These are phyloP conservation scores for Suillus paluster DNA, from an alignment of 768 basidiomycete genomes.

Conservation along the genomic window DNA sequence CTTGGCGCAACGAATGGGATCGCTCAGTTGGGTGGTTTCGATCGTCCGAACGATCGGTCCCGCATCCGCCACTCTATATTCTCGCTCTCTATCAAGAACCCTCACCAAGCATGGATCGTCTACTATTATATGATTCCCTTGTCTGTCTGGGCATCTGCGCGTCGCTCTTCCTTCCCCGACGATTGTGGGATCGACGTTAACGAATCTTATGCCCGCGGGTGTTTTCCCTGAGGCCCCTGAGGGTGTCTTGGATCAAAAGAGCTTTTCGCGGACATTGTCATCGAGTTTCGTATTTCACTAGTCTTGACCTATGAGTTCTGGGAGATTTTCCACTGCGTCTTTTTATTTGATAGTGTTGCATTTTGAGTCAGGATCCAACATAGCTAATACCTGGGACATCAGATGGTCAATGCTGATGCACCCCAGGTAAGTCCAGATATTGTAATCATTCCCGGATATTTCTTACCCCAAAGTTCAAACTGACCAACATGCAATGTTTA, in stretches of 20 bases:
- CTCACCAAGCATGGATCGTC: conserved; percentile 26
- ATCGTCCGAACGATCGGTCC: conserved; percentile 55
- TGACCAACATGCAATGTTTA: no score
- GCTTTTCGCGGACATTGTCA: background rate
- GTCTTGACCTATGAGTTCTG: background rate
- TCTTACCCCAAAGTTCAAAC: no score
- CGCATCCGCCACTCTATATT: conserved; percentile 65
- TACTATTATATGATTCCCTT: conserved; percentile 30
- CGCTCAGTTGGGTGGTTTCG: conserved; percentile 46
- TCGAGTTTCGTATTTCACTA: background rate
- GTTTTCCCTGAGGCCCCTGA: no score
- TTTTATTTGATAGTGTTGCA: background rate
- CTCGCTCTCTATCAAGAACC: conserved; percentile 60
- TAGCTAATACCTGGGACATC: no score
- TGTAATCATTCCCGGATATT: no score
- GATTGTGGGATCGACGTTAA: conserved; percentile 20
- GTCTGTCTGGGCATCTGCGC: conserved; percentile 18
- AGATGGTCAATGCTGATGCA: no score
- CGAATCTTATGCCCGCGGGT: background rate
- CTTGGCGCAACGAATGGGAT: conserved; percentile 74
- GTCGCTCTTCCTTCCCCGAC: conserved; percentile 31
- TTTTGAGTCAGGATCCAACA: background rate
- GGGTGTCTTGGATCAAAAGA: background rate
- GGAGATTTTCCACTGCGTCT: background rate
- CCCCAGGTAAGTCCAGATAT: no score